These are phyloP conservation scores for Carallia pectinifolia DNA, from an alignment of 345 rosid genomes.

Conservation along the genomic window DNA sequence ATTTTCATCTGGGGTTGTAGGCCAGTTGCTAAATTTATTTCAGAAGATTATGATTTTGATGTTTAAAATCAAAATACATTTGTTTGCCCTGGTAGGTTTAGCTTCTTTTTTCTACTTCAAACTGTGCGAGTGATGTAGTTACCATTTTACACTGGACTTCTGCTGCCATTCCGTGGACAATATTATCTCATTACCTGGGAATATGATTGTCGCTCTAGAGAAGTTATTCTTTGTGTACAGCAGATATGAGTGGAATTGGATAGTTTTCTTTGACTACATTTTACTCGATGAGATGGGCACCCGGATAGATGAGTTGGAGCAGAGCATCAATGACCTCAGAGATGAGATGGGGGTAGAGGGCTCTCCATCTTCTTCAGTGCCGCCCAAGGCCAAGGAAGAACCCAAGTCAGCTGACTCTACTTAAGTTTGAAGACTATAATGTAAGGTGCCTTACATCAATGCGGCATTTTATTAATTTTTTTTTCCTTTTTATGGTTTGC, in stretches of 20 bases:
- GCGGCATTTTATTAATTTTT: too few relatives aligned
- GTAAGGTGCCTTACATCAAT: too few relatives aligned
- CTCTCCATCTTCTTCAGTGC: constrained; percentile 48
- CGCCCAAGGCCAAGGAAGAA: constrained; percentile 47
- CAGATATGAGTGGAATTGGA: not conserved
- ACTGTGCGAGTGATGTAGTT: too few relatives aligned
- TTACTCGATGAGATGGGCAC: constrained; percentile 87
- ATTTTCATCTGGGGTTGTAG: not conserved
- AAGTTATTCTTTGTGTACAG: not conserved
- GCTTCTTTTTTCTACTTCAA: not conserved
- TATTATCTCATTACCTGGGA: too few relatives aligned
- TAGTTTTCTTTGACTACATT: constrained; percentile 48
- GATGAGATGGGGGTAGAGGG: constrained; percentile 67
- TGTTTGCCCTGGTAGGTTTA: too few relatives aligned
- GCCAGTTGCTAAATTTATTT: not conserved
- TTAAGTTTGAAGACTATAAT: constrained; percentile 1
- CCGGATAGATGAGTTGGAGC: constrained; percentile 79
- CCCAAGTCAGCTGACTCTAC: constrained; percentile 50
- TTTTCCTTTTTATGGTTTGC: too few relatives aligned
- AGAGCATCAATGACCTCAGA: constrained; percentile 71
- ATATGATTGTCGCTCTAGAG: too few relatives aligned
- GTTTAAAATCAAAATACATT: not conserved
- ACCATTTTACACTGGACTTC: too few relatives aligned
- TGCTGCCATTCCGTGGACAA: too few relatives aligned
- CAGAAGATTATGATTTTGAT: too few relatives aligned